A percentile compares a stretch with the other conserved stretches of the same genome.
Evolutionary conservation across 768 basidiomycete species (phyloP).

Genomic region (Lentinula raphanica): DNA sequence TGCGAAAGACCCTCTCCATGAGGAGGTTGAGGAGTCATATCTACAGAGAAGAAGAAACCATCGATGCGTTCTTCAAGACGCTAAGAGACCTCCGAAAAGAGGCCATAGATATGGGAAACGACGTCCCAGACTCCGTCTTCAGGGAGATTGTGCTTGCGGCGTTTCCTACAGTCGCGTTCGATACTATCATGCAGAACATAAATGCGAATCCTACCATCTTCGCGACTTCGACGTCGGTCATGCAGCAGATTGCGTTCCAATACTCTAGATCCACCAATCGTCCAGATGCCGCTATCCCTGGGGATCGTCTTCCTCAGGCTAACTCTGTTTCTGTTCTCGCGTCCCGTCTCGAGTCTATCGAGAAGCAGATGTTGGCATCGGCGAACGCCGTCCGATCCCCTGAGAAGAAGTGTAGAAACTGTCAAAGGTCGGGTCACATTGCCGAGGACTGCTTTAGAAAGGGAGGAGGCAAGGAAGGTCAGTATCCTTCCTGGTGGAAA

Average conservation of each 20-base stretch:
- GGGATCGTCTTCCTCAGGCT: background rate
- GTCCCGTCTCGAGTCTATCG: background rate
- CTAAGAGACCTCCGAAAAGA: no score
- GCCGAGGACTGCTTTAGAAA: background rate
- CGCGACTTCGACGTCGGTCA: no score
- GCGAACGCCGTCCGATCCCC: no score
- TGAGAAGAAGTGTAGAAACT: no score
- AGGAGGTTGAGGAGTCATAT: background rate
- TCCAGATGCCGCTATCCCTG: no score
- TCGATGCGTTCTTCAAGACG: background rate
- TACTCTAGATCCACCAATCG: background rate
- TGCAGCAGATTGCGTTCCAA: no score
- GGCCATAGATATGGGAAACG: no score
- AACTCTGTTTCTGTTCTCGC: slow-evolving; percentile 20
- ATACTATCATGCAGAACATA: no score
- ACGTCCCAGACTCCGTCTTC: background rate
- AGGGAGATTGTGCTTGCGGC: background rate
- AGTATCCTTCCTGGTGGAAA: background rate
- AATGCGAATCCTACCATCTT: no score
- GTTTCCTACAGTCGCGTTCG: background rate
- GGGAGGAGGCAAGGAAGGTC: background rate
- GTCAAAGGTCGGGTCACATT: background rate
- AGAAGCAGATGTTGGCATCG: background rate
- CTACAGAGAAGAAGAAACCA: background rate
- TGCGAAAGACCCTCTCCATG: background rate